Evolutionary conservation across 1,139 yeast genomes (phyloP), one percentile per base, ranked within the genome.

Genomic region (Yamadazyma pseudoaaseri): DNA sequence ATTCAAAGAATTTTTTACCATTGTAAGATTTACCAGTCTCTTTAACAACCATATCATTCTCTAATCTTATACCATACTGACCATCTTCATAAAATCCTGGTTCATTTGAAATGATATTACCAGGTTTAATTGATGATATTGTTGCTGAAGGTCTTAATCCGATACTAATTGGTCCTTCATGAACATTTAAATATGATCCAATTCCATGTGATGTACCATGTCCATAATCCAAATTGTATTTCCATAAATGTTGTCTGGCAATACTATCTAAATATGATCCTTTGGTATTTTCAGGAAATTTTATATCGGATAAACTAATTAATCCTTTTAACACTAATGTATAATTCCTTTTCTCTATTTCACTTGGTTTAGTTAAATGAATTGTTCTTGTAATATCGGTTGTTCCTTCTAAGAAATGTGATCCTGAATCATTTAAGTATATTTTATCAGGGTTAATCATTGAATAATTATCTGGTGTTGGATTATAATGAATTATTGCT

Each of bases 141-240:
- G 74, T 65, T n/a, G 71, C 71, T 27, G 58, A 58, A 20, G 70
- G 68, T 45, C 85, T 73, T 47, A 81, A 76, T 2, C 96, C 94
- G 49, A 92, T 84, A 7, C 97, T 96, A 39, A 90, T 80, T 10
- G 98, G 98, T 3, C 96, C 96, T 56, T 94, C 97, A 56, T 94
- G 98, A 26, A 92, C 98, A 53, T 92, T 92, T 44, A 94, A 74
- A 54, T 70, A 92, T 1, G 95, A 72, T 3, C 97, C 98, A 33
- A 94, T 80, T n/a, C 98, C 98, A 58, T 94, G 99, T 2, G 97
- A 94, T 1, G 98, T 94, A 18, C 98, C 97, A 58, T 94, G 99
- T 35, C 84, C 79, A 60, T 92, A 94, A 60, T 94, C 97, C 36
- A 92, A 69, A 1, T 97, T 97, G 34, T 79, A 60, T 25, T 73